Conservation (phyloP, 2,329 filamentous ascomycete species). For the Gyromitra esculenta region DNA sequence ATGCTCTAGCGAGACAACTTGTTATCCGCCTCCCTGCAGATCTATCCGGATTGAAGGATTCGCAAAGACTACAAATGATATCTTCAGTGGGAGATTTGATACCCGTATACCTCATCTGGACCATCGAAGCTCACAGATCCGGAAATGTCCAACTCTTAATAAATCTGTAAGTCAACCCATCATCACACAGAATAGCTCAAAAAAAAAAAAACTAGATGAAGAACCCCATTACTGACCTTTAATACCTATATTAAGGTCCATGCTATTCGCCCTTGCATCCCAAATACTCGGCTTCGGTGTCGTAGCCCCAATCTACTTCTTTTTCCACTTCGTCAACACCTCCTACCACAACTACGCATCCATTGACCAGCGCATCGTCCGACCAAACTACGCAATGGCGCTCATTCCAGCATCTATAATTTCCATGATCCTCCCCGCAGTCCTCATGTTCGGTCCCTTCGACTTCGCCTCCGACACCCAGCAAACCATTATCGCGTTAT, state of each 20-base stretch:
- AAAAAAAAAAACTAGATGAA: neutral
- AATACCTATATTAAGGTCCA: constrained; percentile 43
- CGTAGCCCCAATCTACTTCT: constrained; percentile 60
- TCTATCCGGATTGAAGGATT: constrained; percentile 1
- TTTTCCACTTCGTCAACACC: constrained; percentile 60
- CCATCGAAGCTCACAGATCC: constrained; percentile 22
- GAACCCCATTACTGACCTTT: neutral
- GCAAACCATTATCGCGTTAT: constrained; percentile 57
- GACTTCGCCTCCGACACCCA: constrained; percentile 49
- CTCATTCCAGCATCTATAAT: constrained; percentile 58
- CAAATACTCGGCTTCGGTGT: constrained; percentile 59
- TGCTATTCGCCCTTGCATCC: constrained; percentile 57
- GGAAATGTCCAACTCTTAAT: constrained; percentile 21
- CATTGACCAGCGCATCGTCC: constrained; percentile 59
- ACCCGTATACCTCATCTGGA: constrained; percentile 36
- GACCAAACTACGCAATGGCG: constrained; percentile 57
- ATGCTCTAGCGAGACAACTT: constrained; percentile 1
- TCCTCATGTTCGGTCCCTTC: constrained; percentile 55
- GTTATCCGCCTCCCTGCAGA: constrained; percentile 5
- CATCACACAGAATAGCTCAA: neutral
- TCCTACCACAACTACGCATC: constrained; percentile 59
- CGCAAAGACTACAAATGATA: constrained; percentile 14
- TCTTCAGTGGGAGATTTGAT: constrained; percentile 16
- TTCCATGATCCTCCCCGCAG: constrained; percentile 57
- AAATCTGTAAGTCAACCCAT: constrained; percentile 26